Evolutionary conservation across 352 stramenopile genomes (phyloP).

Genomic region (Albugo laibachii): DNA sequence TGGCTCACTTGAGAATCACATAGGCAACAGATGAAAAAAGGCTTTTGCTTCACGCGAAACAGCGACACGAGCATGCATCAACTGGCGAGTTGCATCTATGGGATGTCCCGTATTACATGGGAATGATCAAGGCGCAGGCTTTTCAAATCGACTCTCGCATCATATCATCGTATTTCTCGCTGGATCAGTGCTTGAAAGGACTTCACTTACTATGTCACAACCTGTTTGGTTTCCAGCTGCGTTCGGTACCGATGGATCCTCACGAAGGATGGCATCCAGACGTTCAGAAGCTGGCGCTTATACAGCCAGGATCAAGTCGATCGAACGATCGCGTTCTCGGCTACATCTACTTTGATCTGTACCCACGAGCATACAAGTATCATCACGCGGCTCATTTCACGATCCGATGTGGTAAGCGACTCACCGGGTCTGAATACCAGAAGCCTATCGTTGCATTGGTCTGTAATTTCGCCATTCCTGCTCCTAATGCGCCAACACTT

Average conservation of each 20-base stretch:
- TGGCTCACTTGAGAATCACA: neutral
- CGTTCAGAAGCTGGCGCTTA: constrained; percentile 82
- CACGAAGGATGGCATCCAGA: constrained; percentile 80
- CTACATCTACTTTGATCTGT: constrained; percentile 91
- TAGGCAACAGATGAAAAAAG: constrained; percentile 35
- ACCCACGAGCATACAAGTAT: constrained; percentile 77
- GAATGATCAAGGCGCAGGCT: constrained; percentile 54
- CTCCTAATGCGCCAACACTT: constrained; percentile 40
- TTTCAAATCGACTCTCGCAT: constrained; percentile 61
- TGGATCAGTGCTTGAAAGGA: constrained; percentile 82
- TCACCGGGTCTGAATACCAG: constrained; percentile 58
- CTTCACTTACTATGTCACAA: constrained; percentile 73
- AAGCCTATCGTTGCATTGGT: constrained; percentile 89
- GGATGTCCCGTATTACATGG: constrained; percentile 90
- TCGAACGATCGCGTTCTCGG: constrained; percentile 20
- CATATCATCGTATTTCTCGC: constrained; percentile 77
- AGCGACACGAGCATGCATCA: constrained; percentile 15
- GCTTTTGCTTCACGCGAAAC: constrained; percentile 39
- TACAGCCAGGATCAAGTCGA: constrained; percentile 17
- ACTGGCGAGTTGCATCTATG: constrained; percentile 67
- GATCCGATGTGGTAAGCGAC: constrained; percentile 82
- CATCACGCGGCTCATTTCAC: constrained; percentile 89
- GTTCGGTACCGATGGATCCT: constrained; percentile 44
- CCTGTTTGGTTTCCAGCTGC: constrained; percentile 84
- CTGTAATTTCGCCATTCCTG: constrained; percentile 75